Base-by-base conservation (phyloP, 306 rosid genomes). In the Malus orientalis region DNA sequence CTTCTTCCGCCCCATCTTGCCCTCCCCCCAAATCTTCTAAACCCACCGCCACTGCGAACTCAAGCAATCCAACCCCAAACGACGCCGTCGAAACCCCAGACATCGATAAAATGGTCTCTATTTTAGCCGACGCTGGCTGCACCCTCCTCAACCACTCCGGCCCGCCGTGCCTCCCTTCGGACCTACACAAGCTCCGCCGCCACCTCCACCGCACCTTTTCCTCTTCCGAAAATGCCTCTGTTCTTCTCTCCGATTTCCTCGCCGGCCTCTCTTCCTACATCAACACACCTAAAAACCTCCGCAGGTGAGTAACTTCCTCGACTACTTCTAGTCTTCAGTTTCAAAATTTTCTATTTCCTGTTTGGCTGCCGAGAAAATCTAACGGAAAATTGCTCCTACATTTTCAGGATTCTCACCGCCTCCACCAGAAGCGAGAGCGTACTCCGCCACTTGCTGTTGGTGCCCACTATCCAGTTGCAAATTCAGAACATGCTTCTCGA, bases 81-180 rank as follows among this genome's bases (percentile, higher is more conserved):
- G 73, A 69, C 54, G 73, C 38, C 76, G 79, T 32, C 18, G 76
- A 38, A 29, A 22, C 47, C 58, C 15, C 70, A 4, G 40, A n/a
- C 44, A 22, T 73, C 49, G 86, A 83, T 1, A 80, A 67, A 57
- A 49, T 79, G 84, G 73, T 61, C 18, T 57, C 84, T 11, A 22
- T 79, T 38, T 49, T 83, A 18, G 86, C 86, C 57, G 86, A 83
- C 36, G 84, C 86, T 4, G 86, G 84, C 5, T 79, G 83, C 42
- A 83, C 86, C 8, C 84, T 83, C 70, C 16, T 83, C 69, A 76
- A 83, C 42, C 76, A 78, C 55, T 73, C 84, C 13, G 86, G 86
- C 30, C 87, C 84, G 1, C 87, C 87, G 9, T 80, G 84, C 65
- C 72, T 80, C 71, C 87, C 84, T 44, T 40, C 81, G 79, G 79